A percentile compares a stretch with the other conserved stretches of the same genome.
phyloP scores from a whole-genome alignment of 331 rosid species.

The Prunus yedoensis region DNA sequence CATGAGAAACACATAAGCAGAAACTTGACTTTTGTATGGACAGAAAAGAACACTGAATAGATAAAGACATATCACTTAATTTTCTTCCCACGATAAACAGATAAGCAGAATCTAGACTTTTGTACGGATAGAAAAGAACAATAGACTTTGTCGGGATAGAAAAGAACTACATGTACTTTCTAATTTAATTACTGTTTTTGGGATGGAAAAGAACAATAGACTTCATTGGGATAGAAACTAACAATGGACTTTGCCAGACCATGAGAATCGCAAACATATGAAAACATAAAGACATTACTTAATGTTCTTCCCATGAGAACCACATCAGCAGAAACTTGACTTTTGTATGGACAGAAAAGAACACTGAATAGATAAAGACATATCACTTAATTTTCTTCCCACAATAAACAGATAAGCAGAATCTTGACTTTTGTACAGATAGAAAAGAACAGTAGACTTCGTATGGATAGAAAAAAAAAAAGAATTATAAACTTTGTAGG shows the following conservation, averaged over 20 bases:
- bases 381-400: slow-evolving; percentile 14
- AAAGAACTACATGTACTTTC: background rate
- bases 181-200: too few relatives aligned
- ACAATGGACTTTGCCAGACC: background rate
- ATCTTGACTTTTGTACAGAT: background rate
- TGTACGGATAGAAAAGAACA: background rate
- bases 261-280: slow-evolving; percentile 31
- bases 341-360: background rate
- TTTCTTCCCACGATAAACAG: slow-evolving; percentile 2
- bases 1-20: slow-evolving; percentile 1
- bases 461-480: background rate
- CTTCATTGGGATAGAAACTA: background rate
- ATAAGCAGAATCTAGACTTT: background rate
- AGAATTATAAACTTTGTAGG: background rate
- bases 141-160: background rate
- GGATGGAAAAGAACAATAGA: background rate
- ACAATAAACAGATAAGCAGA: background rate
- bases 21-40: background rate
- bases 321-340: background rate
- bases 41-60: background rate
- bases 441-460: background rate
- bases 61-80: slow-evolving; percentile 16
- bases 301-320: slow-evolving; percentile 2
- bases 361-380: slow-evolving; percentile 2
- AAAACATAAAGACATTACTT: slow-evolving; percentile 26